Conservation (phyloP, 129 eudicot genomes). For the Smallanthus sonchifolius region DNA sequence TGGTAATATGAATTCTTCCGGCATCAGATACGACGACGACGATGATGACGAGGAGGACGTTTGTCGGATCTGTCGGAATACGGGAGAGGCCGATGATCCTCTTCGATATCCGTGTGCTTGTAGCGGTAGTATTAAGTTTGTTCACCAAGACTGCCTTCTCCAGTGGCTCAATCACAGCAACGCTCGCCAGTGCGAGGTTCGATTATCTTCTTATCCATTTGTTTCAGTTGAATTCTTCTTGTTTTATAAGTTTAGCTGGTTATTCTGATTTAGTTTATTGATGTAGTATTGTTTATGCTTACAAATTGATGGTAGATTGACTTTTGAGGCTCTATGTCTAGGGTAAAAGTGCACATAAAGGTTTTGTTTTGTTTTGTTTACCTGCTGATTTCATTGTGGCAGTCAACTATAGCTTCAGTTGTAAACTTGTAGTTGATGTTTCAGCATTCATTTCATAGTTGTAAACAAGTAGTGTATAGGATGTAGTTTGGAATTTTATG, state of each 20-base stretch:
- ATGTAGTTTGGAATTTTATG: not conserved
- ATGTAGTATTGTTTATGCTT: not conserved
- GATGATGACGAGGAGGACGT: constrained; percentile 87
- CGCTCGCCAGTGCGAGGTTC: constrained; percentile 96
- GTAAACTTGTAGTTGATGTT: not conserved
- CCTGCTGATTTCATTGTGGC: not conserved
- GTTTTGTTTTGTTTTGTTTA: not conserved
- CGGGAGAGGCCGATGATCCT: constrained; percentile 84
- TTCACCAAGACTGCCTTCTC: constrained; percentile 90
- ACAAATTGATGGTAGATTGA: not conserved
- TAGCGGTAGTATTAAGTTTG: constrained; percentile 95
- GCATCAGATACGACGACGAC: constrained; percentile 43
- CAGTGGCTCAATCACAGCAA: constrained; percentile 99
- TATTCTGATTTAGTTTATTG: not conserved
- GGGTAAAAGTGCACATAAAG: constrained; percentile 6
- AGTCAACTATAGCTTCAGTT: not conserved
- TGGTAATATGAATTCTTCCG: constrained; percentile 8
- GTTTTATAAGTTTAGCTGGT: not conserved
- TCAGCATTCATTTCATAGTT: not conserved
- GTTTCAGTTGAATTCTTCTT: constrained; percentile 3
- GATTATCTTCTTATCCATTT: not conserved
- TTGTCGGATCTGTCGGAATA: constrained; percentile 89
- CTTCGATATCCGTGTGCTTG: constrained; percentile 96
- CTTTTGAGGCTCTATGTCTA: not conserved
- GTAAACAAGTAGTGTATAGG: not conserved